Percentiles rank a stretch among this genome's conserved stretches.
These are phyloP conservation scores for Sporothrix humicola DNA, from an alignment of 2,329 filamentous ascomycete species.

Conservation along the genomic window DNA sequence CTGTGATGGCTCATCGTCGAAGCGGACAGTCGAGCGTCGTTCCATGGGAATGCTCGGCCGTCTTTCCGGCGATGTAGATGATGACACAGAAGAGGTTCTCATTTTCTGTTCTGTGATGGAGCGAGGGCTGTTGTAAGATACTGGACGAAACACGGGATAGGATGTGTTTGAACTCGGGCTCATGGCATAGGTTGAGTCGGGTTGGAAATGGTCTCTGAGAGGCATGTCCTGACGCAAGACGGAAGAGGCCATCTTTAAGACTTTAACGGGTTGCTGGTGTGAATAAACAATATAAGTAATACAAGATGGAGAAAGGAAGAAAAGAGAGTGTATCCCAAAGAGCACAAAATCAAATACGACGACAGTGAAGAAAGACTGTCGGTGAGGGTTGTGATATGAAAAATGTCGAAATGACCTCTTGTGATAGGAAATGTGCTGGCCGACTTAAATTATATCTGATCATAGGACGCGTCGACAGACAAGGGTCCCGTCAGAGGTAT, in stretches of 20 bases:
- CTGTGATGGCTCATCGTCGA: conserved; percentile 25
- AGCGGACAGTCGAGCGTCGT: conserved; percentile 27
- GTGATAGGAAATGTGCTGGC: not conserved
- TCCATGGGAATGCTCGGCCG: not conserved
- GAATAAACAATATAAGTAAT: not conserved
- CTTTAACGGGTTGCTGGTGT: no score
- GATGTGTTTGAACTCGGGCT: not conserved
- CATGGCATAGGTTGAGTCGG: not conserved
- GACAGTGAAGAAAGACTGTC: no score
- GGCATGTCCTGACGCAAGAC: not conserved
- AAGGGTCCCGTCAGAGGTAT: not conserved
- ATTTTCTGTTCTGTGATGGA: no score
- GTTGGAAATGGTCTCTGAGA: not conserved
- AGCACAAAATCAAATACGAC: not conserved
- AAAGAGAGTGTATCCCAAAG: not conserved
- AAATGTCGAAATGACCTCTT: not conserved
- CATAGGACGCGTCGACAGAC: not conserved
- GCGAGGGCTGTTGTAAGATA: not conserved
- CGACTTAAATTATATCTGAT: not conserved
- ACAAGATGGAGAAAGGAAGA: not conserved
- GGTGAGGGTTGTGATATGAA: not conserved
- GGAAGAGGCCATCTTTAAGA: not conserved
- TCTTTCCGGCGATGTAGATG: not conserved
- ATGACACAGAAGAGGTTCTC: no score
- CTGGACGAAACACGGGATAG: conserved; percentile 10